These are phyloP conservation scores for Udeniomyces megalosporus DNA, from an alignment of 768 basidiomycete species.

Conservation along the genomic window DNA sequence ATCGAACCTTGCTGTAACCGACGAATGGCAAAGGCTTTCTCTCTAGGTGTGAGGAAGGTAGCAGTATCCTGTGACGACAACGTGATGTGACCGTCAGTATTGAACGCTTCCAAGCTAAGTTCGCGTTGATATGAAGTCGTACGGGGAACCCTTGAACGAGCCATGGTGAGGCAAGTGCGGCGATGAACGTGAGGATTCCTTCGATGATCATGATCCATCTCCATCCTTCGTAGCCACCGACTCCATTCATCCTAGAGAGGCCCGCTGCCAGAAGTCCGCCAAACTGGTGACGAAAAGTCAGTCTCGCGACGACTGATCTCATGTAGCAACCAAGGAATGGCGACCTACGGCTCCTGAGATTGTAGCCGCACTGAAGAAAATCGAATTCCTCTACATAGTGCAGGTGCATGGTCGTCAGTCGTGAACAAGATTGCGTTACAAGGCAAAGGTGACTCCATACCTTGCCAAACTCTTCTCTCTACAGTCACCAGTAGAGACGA, in stretches of 20 bases:
- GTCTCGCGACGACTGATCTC: too few species aligned
- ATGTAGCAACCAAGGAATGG: too few species aligned
- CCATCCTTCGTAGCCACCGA: constrained; percentile 43
- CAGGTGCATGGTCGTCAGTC: too few species aligned
- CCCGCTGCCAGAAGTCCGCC: constrained; percentile 39
- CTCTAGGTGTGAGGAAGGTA: background rate
- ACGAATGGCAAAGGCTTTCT: constrained; percentile 39
- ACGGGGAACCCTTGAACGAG: constrained; percentile 71
- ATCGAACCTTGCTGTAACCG: constrained; percentile 52
- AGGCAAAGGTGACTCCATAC: too few species aligned
- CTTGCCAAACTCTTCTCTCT: too few species aligned
- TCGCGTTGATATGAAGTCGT: too few species aligned
- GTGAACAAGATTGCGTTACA: too few species aligned
- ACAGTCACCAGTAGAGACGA: too few species aligned
- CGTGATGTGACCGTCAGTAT: background rate
- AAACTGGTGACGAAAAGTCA: too few species aligned
- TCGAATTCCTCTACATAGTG: constrained; percentile 37
- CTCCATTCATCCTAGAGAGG: constrained; percentile 44
- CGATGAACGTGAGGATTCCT: constrained; percentile 51
- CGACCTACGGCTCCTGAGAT: constrained; percentile 68
- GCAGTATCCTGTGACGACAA: background rate
- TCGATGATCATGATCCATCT: constrained; percentile 44
- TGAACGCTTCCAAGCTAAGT: background rate
- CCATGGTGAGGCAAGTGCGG: constrained; percentile 50
- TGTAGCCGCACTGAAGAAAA: constrained; percentile 65